phyloP scores from a whole-genome alignment of 140 eudicot species.

The Stevia rebaudiana region DNA sequence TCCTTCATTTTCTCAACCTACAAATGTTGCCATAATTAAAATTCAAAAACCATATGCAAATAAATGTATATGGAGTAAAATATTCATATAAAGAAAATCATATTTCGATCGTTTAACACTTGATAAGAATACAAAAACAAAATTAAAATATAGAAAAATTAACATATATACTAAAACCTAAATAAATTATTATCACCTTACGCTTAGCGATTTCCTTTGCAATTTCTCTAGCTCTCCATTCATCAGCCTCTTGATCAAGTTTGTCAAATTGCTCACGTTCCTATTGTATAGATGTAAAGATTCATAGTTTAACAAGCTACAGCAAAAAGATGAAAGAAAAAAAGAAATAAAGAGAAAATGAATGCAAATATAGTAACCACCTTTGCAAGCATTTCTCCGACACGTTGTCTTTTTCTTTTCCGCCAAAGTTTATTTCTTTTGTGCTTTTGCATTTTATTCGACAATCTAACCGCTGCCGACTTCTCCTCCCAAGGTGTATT shows the following conservation, averaged over 20 bases:
- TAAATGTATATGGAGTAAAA: neutral
- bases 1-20: conserved; percentile 98
- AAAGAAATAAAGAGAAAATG: neutral
- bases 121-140: neutral
- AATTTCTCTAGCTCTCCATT: conserved; percentile 91
- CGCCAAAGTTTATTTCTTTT: conserved; percentile 88
- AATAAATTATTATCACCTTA: conserved; percentile 40
- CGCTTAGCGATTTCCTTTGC: conserved; percentile 79
- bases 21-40: conserved; percentile 4
- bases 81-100: neutral
- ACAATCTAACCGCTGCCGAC: conserved; percentile 64
- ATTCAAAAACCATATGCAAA: neutral
- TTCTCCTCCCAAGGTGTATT: conserved; percentile 89
- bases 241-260: conserved; percentile 90
- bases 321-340: neutral
- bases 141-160: too few species aligned
- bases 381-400: conserved; percentile 64
- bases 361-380: conserved; percentile 24
- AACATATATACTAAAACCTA: neutral
- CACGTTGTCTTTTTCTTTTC: conserved; percentile 59
- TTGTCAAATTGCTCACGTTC: conserved; percentile 60
- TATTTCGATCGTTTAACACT: neutral
- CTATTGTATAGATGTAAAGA: conserved; percentile 33
- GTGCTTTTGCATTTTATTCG: conserved; percentile 59
- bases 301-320: neutral